phyloP scores from a whole-genome alignment of 2,329 filamentous ascomycete species.

The Aureobasidium sp. region DNA sequence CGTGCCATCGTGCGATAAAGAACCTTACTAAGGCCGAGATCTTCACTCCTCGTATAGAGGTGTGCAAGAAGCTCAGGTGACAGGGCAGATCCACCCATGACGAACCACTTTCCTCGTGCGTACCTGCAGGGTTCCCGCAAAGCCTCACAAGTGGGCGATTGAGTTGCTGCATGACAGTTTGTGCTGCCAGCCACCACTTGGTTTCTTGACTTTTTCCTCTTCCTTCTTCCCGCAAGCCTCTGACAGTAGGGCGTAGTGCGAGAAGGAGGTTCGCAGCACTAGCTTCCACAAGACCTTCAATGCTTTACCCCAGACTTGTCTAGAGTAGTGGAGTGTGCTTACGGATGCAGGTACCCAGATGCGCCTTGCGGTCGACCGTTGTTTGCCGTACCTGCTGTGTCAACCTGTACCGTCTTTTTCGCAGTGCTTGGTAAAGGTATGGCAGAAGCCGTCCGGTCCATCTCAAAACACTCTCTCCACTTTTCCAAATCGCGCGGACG shows the following conservation, averaged over 20 bases:
- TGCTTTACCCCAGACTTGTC: not conserved
- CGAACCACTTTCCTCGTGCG: not conserved
- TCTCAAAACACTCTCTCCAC: not conserved
- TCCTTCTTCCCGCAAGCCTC: too few species aligned
- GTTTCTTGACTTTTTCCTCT: not conserved
- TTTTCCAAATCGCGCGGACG: not conserved
- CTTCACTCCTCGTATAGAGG: too few species aligned
- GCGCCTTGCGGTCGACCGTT: conserved; percentile 1
- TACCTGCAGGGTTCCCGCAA: not conserved
- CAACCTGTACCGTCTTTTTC: not conserved
- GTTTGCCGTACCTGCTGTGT: not conserved
- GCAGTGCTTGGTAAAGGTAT: not conserved
- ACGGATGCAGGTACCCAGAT: conserved; percentile 13
- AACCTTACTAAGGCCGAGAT: not conserved
- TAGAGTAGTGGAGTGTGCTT: conserved; percentile 13
- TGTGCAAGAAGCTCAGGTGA: not conserved
- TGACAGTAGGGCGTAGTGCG: not conserved
- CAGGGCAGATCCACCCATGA: not conserved
- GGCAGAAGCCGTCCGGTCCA: not conserved
- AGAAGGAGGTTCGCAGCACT: not conserved
- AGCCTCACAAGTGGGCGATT: too few species aligned
- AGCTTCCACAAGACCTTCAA: not conserved
- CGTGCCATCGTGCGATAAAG: not conserved
- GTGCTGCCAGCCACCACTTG: not conserved
- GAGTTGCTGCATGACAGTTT: not conserved